Percentiles rank a stretch among this genome's conserved stretches.
These are phyloP conservation scores for Fusarium sp. DNA, from an alignment of 2,329 filamentous ascomycete species.

Conservation along the genomic window DNA sequence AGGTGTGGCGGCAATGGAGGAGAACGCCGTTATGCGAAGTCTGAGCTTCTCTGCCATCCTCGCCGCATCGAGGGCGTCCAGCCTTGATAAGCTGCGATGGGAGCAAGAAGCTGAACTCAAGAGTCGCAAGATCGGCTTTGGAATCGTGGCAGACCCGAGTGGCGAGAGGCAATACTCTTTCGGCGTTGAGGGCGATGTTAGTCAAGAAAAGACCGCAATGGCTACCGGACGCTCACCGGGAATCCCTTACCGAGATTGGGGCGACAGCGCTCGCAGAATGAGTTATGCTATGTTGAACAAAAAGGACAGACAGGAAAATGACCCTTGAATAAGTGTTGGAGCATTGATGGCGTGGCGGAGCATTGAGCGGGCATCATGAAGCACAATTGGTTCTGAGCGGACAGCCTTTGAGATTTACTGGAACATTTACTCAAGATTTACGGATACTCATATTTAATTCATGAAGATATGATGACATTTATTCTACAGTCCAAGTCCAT, in stretches of 20 bases:
- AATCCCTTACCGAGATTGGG: constrained; percentile 31
- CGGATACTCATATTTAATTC: constrained; percentile 13
- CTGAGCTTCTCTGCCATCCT: constrained; percentile 44
- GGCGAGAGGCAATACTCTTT: constrained; percentile 41
- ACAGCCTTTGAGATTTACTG: constrained; percentile 25
- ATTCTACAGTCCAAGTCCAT: not conserved
- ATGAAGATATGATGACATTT: constrained; percentile 17
- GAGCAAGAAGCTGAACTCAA: constrained; percentile 32
- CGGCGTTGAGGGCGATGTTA: constrained; percentile 43
- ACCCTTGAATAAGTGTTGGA: not conserved
- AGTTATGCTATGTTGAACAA: constrained; percentile 37
- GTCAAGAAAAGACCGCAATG: constrained; percentile 36
- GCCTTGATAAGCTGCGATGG: constrained; percentile 43
- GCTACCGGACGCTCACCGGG: constrained; percentile 37
- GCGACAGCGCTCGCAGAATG: constrained; percentile 31
- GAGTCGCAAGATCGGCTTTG: constrained; percentile 40
- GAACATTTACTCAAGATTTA: not conserved
- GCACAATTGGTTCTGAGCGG: constrained; percentile 9
- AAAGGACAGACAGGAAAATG: constrained; percentile 17
- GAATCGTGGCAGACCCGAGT: constrained; percentile 35
- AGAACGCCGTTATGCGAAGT: constrained; percentile 41
- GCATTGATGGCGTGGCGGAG: constrained; percentile 9
- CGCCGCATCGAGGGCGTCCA: constrained; percentile 39
- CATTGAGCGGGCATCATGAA: not conserved
- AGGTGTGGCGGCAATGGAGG: constrained; percentile 39